A percentile compares a stretch with the other conserved stretches of the same genome.
phyloP scores from a whole-genome alignment of 805 yeast genomes.

The Grigorovia yakushimaensis region DNA sequence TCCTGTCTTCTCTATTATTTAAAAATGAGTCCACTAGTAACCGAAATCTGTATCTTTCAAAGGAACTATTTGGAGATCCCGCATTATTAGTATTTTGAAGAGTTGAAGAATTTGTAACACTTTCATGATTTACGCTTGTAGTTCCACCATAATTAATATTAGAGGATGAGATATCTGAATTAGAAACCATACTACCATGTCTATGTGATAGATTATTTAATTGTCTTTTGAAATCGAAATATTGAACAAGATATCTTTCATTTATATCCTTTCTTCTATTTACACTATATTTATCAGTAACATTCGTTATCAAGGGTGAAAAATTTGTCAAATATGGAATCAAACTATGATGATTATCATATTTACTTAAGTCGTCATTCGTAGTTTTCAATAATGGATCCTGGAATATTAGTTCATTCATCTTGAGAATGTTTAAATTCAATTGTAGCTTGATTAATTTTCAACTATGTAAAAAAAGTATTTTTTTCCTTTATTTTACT shows the following conservation, averaged over 20 bases:
- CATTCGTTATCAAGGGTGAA: neutral
- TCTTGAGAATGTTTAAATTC: neutral
- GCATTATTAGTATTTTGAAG: neutral
- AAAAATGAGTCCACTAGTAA: conserved; percentile 11
- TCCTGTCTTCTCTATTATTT: conserved; percentile 8
- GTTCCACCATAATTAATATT: neutral
- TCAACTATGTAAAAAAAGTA: neutral
- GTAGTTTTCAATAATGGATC: neutral
- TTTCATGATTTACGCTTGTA: neutral
- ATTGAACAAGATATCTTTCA: neutral
- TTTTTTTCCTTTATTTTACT: neutral
- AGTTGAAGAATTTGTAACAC: neutral
- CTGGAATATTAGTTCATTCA: neutral
- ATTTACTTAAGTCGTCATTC: neutral
- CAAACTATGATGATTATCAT: neutral
- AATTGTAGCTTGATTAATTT: neutral
- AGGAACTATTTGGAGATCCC: neutral
- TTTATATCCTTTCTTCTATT: conserved; percentile 1
- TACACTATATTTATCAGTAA: conserved; percentile 2
- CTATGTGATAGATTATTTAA: neutral
- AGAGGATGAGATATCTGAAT: neutral
- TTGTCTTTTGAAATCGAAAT: conserved; percentile 2
- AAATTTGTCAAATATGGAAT: conserved; percentile 3
- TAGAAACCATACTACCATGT: conserved; percentile 2
- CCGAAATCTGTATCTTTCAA: conserved; percentile 9